Evolutionary conservation across 2,329 filamentous ascomycete species (phyloP).

Genomic region (Aspergillus pseudoviridinutans): DNA sequence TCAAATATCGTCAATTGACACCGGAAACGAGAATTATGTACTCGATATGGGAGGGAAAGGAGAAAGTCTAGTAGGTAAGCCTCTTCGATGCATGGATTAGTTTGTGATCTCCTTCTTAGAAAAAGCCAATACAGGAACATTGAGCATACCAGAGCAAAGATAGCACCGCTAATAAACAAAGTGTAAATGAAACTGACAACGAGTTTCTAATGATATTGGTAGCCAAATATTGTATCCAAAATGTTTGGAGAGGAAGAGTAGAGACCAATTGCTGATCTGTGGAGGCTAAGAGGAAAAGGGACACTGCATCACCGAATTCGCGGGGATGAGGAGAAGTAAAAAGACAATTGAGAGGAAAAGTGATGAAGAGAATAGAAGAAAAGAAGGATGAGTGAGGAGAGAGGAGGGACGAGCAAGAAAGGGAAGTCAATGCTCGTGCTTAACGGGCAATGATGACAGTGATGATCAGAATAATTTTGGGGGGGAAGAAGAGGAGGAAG

Average conservation of each 20-base stretch:
- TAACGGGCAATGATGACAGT: constrained; percentile 4
- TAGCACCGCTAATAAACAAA: background rate
- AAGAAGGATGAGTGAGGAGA: background rate
- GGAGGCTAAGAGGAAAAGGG: constrained; percentile 15
- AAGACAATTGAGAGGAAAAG: constrained; percentile 1
- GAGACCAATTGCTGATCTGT: constrained; percentile 15
- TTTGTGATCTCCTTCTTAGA: background rate
- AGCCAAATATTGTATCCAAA: background rate
- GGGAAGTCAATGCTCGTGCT: background rate
- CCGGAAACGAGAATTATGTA: constrained; percentile 1
- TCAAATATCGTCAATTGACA: constrained; percentile 2
- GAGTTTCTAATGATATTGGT: background rate
- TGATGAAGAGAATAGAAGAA: constrained; percentile 16
- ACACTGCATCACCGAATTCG: constrained; percentile 16
- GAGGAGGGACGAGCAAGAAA: constrained; percentile 2
- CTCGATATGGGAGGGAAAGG: constrained; percentile 6
- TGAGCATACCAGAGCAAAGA: background rate
- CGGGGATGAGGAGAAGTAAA: constrained; percentile 12
- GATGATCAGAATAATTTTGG: constrained; percentile 1
- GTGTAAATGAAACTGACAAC: background rate
- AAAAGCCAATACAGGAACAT: background rate
- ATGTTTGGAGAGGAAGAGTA: background rate
- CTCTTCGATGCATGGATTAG: background rate
- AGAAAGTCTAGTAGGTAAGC: constrained; percentile 1
- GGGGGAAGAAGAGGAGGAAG: constrained; percentile 8